Evolutionary conservation across 2,329 filamentous ascomycete species (phyloP).

Genomic region (Fusarium citri): DNA sequence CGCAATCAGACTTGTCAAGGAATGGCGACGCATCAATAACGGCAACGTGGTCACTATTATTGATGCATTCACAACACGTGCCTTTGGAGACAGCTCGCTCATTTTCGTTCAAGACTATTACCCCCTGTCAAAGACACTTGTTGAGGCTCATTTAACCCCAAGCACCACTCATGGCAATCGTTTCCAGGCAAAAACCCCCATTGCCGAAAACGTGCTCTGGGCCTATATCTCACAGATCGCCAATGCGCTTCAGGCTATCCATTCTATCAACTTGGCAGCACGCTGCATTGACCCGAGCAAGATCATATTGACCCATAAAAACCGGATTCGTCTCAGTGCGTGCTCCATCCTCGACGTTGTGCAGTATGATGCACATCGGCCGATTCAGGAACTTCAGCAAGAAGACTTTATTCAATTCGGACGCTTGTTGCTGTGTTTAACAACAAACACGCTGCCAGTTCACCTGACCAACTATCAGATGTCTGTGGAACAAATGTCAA

Average conservation of each 20-base stretch:
- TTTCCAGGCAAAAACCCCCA: conserved; percentile 58
- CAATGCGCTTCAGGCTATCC: conserved; percentile 87
- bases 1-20: conserved; percentile 85
- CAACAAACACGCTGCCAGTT: conserved; percentile 71
- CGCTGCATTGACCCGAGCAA: conserved; percentile 89
- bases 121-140: conserved; percentile 88
- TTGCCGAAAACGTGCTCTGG: conserved; percentile 85
- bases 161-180: conserved; percentile 56
- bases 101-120: conserved; percentile 96
- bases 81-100: conserved; percentile 93
- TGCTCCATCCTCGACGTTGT: conserved; percentile 92
- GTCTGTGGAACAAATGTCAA: conserved; percentile 79
- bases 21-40: conserved; percentile 88
- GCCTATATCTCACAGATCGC: conserved; percentile 92
- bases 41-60: conserved; percentile 86
- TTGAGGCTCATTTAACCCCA: conserved; percentile 78
- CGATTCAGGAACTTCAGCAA: conserved; percentile 81
- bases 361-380: conserved; percentile 77
- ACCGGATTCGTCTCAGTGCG: conserved; percentile 86
- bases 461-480: conserved; percentile 72
- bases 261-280: conserved; percentile 83
- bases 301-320: conserved; percentile 89
- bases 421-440: conserved; percentile 83
- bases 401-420: conserved; percentile 90
- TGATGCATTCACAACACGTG: conserved; percentile 92